These are phyloP conservation scores for Dendrobium chrysotoxum DNA, from an alignment of 106 monocot genomes.

Conservation along the genomic window DNA sequence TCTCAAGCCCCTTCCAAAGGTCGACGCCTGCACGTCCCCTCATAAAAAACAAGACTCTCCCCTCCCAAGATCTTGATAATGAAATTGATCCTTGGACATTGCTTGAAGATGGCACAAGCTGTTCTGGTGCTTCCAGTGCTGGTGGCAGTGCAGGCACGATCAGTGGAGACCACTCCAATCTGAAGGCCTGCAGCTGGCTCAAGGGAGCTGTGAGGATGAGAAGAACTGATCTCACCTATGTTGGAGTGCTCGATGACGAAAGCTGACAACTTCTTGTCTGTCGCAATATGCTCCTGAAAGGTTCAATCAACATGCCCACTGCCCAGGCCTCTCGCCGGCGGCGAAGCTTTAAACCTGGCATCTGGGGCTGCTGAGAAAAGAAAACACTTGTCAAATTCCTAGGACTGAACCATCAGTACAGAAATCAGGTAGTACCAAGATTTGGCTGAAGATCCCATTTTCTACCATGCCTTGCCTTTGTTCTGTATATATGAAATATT, in stretches of 20 bases:
- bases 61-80: conserved; percentile 41
- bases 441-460: background rate
- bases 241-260: conserved; percentile 79
- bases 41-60: conserved; percentile 33
- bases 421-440: background rate
- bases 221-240: conserved; percentile 86
- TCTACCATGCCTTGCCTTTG: background rate
- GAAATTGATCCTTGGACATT: conserved; percentile 95
- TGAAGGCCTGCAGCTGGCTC: conserved; percentile 90
- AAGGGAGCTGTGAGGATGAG: conserved; percentile 91
- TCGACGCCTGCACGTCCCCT: conserved; percentile 21
- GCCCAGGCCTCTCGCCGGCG: background rate
- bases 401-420: background rate
- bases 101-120: conserved; percentile 79
- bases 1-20: conserved; percentile 22
- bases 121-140: conserved; percentile 24
- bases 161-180: conserved; percentile 66
- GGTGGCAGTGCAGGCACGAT: conserved; percentile 21
- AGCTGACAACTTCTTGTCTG: conserved; percentile 36
- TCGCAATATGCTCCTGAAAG: background rate
- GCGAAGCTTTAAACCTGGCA: background rate
- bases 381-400: no score
- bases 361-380: background rate
- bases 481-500: background rate
- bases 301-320: no score